Base-by-base conservation (phyloP, 306 rosid species). In the Citrullus amarus region DNA sequence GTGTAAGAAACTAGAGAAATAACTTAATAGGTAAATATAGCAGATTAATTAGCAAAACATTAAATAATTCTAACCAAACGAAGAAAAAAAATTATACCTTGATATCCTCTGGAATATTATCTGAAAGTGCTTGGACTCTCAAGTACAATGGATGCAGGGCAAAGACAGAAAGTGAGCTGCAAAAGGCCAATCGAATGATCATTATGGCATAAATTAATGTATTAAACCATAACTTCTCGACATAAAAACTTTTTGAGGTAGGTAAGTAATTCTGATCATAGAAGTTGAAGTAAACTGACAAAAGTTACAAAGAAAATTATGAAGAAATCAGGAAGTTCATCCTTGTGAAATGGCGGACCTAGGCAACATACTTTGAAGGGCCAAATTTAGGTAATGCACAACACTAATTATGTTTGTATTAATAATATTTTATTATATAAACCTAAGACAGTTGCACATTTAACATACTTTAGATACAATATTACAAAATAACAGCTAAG, bases 71-170 rank as follows among this genome's bases (percentile, higher is more conserved):
- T 8, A 20, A 20, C 56, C 28, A 25, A 25, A 25, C 28, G 28
- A 4, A 63, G 44, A n/a, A 20, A 43, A 54, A 13, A 58, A 68
- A 22, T 54, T 63, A 74, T 78, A 91, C 98, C 97, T 87, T 91
- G 87, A 95, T 85, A 82, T 88, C 97, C 83, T 83, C 87, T 34
- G 96, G 88, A 70, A 92, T 80, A 76, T 87, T 89, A 57, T 84
- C 85, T 54, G 98, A 92, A 83, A 95, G 97, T 79, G 92, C 93
- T 78, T 95, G 92, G 71, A 95, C 93, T 86, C 96, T 87, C 80
- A 95, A 82, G 91, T 95, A 95, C 73, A 95, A 86, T 9, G 98
- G 98, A 86, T 95, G 98, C 85, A 95, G 78, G 17, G 98, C 98
- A 87, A 82, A 95, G 70, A 95, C 98, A 30, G 98, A 95, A 56